Evolutionary conservation across 306 rosid species (phyloP).

Genomic region (Acmispon strigosus): DNA sequence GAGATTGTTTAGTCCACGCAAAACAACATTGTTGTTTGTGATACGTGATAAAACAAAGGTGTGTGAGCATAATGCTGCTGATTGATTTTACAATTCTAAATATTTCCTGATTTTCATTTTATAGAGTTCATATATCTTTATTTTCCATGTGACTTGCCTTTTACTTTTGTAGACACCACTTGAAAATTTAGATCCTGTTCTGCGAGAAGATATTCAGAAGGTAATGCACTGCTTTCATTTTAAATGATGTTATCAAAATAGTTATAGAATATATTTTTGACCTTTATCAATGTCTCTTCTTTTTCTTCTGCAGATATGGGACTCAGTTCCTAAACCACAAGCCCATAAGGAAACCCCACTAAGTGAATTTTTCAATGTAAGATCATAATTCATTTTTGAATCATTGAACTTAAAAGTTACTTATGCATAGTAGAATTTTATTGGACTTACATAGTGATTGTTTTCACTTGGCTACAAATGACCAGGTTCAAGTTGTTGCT

Average conservation of each 20-base stretch:
- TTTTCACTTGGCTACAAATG: slow-evolving; percentile 24
- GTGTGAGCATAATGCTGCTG: slow-evolving; percentile 10
- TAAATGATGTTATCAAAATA: neutral
- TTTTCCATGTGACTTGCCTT: slow-evolving; percentile 4
- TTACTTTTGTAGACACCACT: slow-evolving; percentile 59
- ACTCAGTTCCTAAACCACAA: slow-evolving; percentile 79
- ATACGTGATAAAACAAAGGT: slow-evolving; percentile 94
- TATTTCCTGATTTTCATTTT: neutral
- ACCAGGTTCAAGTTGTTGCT: slow-evolving; percentile 86
- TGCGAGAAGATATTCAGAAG: slow-evolving; percentile 87
- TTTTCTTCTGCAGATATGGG: slow-evolving; percentile 70
- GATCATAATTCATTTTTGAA: slow-evolving; percentile 18
- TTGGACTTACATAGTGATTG: slow-evolving; percentile 5
- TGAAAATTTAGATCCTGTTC: slow-evolving; percentile 87
- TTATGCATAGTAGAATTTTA: neutral
- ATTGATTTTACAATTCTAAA: neutral
- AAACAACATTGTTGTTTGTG: slow-evolving; percentile 84
- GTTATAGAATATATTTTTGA: neutral
- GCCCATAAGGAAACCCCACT: slow-evolving; percentile 72
- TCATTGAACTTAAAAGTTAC: neutral
- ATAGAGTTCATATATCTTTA: neutral
- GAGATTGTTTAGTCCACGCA: slow-evolving; percentile 90
- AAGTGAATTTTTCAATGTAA: slow-evolving; percentile 83
- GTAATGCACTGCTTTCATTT: slow-evolving; percentile 26
- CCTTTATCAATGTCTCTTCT: slow-evolving; percentile 2